Conservation (phyloP, 176 grass and related monocot genomes). For the Triticum timopheevii region DNA sequence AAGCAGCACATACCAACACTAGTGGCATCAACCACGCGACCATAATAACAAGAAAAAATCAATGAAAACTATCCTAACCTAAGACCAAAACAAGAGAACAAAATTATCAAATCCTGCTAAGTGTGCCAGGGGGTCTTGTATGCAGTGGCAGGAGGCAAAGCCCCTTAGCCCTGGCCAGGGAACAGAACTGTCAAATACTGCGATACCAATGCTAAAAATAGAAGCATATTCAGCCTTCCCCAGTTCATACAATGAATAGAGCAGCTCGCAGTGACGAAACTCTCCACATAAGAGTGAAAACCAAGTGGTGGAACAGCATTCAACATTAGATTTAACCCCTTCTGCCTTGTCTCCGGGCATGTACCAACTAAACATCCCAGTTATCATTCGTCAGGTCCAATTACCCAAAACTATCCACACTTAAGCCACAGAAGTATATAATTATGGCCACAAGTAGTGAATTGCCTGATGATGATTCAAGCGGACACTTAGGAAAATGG, state of each 20-base stretch:
- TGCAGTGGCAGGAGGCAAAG: neutral
- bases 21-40: neutral
- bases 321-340: neutral
- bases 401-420: neutral
- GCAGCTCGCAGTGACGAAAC: neutral
- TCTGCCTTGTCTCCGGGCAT: neutral
- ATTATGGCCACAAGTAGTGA: neutral
- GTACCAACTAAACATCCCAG: neutral
- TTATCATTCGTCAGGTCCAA: neutral
- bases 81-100: neutral
- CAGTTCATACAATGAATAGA: neutral
- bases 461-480: constrained; percentile 9
- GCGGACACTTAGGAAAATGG: neutral
- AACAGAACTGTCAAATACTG: neutral
- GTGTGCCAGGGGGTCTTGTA: neutral
- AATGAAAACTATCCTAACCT: neutral
- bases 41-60: neutral
- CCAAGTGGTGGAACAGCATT: constrained; percentile 27
- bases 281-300: neutral
- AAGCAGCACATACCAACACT: neutral
- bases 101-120: neutral
- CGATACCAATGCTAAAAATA: constrained; percentile 1
- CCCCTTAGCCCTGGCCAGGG: neutral
- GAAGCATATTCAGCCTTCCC: neutral
- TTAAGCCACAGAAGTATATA: neutral